Evolutionary conservation across 2,329 filamentous ascomycete species (phyloP).

Genomic region (Neofusicoccum cordaticola): DNA sequence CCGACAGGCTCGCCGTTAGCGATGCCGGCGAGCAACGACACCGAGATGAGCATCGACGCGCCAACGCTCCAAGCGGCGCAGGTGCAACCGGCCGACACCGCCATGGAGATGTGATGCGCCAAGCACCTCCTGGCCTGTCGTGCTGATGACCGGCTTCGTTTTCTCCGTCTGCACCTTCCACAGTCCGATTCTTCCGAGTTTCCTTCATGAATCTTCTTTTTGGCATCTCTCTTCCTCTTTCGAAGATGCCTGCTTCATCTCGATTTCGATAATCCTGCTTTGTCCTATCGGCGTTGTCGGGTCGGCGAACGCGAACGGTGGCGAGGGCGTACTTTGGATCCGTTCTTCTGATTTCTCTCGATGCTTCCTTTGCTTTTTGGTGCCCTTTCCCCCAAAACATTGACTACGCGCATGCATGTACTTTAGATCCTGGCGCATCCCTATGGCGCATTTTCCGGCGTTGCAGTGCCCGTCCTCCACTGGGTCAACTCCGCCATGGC

Average conservation of each 20-base stretch:
- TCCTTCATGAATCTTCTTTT: background rate
- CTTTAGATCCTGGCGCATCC: slow-evolving; percentile 12
- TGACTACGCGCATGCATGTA: slow-evolving; percentile 18
- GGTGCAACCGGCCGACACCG: background rate
- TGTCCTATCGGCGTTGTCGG: slow-evolving; percentile 10
- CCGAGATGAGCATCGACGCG: slow-evolving; percentile 17
- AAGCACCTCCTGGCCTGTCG: background rate
- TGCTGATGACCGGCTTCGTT: background rate
- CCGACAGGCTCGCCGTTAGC: background rate
- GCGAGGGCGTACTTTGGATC: slow-evolving; percentile 10
- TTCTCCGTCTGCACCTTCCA: background rate
- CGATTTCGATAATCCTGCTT: slow-evolving; percentile 15
- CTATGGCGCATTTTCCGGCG: slow-evolving; percentile 4
- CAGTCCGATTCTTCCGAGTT: background rate
- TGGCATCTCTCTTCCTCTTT: background rate
- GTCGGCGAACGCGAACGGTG: slow-evolving; percentile 5
- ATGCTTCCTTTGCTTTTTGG: slow-evolving; percentile 12
- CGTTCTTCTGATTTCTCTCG: slow-evolving; percentile 10
- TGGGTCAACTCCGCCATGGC: background rate
- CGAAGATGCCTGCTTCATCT: slow-evolving; percentile 4
- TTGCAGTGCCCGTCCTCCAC: slow-evolving; percentile 7
- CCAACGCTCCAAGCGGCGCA: background rate
- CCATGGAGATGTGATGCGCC: slow-evolving; percentile 13
- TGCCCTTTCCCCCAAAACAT: slow-evolving; percentile 13
- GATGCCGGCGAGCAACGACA: slow-evolving; percentile 10